phyloP scores from a whole-genome alignment of 768 basidiomycete species.

The Mycena amicta region DNA sequence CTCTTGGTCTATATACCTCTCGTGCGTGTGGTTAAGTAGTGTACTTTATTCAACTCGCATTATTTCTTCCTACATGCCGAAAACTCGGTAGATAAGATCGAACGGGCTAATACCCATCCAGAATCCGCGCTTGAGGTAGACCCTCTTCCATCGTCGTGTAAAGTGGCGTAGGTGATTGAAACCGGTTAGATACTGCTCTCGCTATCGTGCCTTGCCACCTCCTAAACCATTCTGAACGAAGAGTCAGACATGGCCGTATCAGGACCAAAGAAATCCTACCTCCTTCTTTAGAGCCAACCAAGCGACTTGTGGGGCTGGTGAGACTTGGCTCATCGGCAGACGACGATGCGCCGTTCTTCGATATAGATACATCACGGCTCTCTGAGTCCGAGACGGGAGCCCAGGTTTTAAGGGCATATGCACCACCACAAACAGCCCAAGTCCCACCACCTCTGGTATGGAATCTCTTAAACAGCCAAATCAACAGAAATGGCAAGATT shows the following conservation, averaged over 20 bases:
- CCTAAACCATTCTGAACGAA: slow-evolving; percentile 64
- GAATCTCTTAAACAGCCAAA: slow-evolving; percentile 80
- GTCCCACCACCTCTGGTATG: slow-evolving; percentile 66
- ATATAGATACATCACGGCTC: slow-evolving; percentile 23
- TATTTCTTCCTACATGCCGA: slow-evolving; percentile 7
- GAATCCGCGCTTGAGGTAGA: slow-evolving; percentile 10
- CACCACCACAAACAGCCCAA: slow-evolving; percentile 78
- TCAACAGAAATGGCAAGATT: slow-evolving; percentile 69
- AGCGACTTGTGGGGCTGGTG: slow-evolving; percentile 36
- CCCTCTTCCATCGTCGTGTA: slow-evolving; percentile 24
- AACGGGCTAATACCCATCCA: slow-evolving; percentile 37
- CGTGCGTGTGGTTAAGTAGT: slow-evolving; percentile 17
- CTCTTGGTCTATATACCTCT: slow-evolving; percentile 17
- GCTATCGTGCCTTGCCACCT: slow-evolving; percentile 73
- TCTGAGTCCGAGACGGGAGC: slow-evolving; percentile 27
- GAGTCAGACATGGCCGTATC: not conserved
- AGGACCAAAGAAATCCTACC: slow-evolving; percentile 5
- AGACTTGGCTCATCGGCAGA: slow-evolving; percentile 19
- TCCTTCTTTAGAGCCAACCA: slow-evolving; percentile 68
- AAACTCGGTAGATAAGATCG: not conserved
- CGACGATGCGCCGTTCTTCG: slow-evolving; percentile 10
- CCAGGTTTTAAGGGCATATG: slow-evolving; percentile 68
- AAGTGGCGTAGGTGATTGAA: slow-evolving; percentile 42
- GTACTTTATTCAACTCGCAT: slow-evolving; percentile 25
- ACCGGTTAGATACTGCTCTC: slow-evolving; percentile 52